Base-by-base conservation (phyloP, 371 early-diverging fungal species). In the Apophysomyces sp. region DNA sequence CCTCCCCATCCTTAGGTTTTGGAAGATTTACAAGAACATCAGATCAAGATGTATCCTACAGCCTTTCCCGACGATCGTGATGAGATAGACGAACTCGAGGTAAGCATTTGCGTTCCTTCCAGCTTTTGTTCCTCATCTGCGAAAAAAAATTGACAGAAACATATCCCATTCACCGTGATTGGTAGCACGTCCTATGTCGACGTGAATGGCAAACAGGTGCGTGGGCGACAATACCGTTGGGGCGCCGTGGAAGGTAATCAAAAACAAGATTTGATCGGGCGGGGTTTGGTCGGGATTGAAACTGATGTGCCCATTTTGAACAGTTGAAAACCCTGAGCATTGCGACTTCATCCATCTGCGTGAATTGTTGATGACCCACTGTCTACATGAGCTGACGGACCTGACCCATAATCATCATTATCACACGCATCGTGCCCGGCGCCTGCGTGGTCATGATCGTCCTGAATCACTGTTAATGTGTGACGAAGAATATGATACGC, bases 211-310 rank as follows among this genome's bases (percentile, higher is more conserved):
- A 73, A 88, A 32, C 75, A 81, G 32, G 89, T 94, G 11, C 86
- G 98, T 28, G 96, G 96, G 61, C 85, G 99, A 61, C 85, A 89
- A 71, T 98, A 97, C 80, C 93, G 94, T n/a, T 99, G 99, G 99
- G 99, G 99, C 37, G 77, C 93, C 36, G 94, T 96, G 15, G 94
- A 97, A 75, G 91, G 93, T 81, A 85, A 71, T 60, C 64, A 63
- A 55, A 1, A 2, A 29, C 0, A 34, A 26, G 11, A 31, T 2
- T 39, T 3, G 5, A 21, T 40, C 16, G 27, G 21, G 28, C 12
- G n/a, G n/a, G n/a, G n/a, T n/a, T n/a, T n/a, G 27, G 30, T 31
- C 31, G 24, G 53, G 52, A 34, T 52, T 21, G 16, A 30, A 49
- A 9, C n/a, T 49, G 51, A 56, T 36, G n/a, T 41, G 16, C 24